phyloP scores from a whole-genome alignment of 495 filamentous ascomycete genomes.

The Clohesyomyces aquaticus region DNA sequence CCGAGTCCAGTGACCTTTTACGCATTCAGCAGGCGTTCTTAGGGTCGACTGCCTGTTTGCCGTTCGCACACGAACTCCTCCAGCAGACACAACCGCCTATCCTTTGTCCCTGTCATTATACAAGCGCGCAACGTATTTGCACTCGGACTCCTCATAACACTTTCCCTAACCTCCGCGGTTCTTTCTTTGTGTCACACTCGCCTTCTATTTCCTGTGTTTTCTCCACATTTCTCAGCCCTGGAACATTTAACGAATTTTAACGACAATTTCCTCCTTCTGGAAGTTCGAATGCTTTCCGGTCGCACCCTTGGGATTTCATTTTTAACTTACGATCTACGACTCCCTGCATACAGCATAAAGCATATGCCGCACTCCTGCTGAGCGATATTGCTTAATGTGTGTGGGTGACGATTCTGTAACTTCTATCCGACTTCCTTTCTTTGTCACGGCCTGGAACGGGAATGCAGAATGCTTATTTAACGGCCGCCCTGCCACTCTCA shows the following conservation, averaged over 20 bases:
- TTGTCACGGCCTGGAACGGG: conserved; percentile 35
- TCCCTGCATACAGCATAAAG: conserved; percentile 37
- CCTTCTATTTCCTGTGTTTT: conserved; percentile 37
- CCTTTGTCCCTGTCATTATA: background rate
- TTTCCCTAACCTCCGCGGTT: conserved; percentile 6
- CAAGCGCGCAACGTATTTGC: too few relatives aligned
- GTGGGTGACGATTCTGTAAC: conserved; percentile 42
- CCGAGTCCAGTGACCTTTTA: conserved; percentile 15
- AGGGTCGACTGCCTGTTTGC: conserved; percentile 24
- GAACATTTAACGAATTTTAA: conserved; percentile 38
- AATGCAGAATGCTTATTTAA: conserved; percentile 10
- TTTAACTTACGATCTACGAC: conserved; percentile 40
- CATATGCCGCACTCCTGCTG: conserved; percentile 29
- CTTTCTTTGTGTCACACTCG: conserved; percentile 36
- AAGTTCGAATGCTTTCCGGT: conserved; percentile 12
- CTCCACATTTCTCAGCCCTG: conserved; percentile 25
- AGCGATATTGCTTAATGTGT: conserved; percentile 30
- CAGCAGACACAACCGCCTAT: conserved; percentile 17
- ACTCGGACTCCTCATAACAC: too few relatives aligned
- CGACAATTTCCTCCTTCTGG: conserved; percentile 32
- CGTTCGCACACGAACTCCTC: conserved; percentile 5
- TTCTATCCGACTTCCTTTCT: conserved; percentile 36
- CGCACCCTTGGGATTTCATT: conserved; percentile 24
- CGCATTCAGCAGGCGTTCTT: conserved; percentile 22
- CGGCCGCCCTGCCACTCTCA: conserved; percentile 27